Evolutionary conservation across 495 filamentous ascomycete species (phyloP), one percentile per base, ranked within the genome.

Genomic region (Trichodelitschia bisporula): DNA sequence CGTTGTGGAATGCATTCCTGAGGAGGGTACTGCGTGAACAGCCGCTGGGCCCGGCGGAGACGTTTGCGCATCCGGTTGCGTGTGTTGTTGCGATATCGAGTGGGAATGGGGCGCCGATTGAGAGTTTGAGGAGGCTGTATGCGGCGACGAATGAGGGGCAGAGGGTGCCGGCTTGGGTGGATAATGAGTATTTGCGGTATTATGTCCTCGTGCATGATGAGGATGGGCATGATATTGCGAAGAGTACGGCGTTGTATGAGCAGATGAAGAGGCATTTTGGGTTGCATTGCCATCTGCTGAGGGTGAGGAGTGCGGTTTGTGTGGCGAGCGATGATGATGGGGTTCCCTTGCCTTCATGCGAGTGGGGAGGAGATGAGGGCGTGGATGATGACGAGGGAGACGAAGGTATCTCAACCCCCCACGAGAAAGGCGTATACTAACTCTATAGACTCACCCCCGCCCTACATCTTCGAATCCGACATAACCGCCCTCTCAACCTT

Each of bases 181-280:
- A 84, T 39, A 68, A 67, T 16, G 83, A 93, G 20, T 93, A 77
- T 47, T 60, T 97, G 31, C 63, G 86, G 32, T 97, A 97, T 45
- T 95, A 97, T 50, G 75, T 97, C 11, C 59, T 97, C 15, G 68
- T 97, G n/a, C 89, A 97, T 40, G 86, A 97, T 40, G 86, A 97
- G 46, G 89, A 95, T 38, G 64, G 62, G 25, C 82, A 90, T 42
- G 82, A 95, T 43, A 86, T 93, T 30, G 61, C 67, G 9, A 83
- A 80, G 47, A 89, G 72, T 19, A 89, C 76, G 45, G 64, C 62
- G 26, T 57, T 93, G 15, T 97, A 86, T 44, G 84, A 95, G 37
- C 76, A 90, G 46, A 97, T 97, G 86, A 95, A 95, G 51, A 65
- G 83, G 16, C 79, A 91, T 48, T 84, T 95, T 40, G 86, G 86